Evolutionary conservation across 2,329 filamentous ascomycete species (phyloP).

Genomic region (Alternaria longipes): DNA sequence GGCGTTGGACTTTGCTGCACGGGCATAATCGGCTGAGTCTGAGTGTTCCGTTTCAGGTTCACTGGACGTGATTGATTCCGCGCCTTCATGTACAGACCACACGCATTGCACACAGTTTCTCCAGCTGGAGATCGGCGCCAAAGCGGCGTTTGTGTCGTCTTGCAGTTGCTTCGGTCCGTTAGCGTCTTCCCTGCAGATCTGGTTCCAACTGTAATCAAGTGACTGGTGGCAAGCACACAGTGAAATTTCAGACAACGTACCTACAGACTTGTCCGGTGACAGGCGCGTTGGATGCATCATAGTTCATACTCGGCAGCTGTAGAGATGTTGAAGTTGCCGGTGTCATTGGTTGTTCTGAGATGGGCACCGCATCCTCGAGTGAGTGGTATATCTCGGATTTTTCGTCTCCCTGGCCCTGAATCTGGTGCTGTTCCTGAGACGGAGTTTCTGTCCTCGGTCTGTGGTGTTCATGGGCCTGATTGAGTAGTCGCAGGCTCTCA

Average conservation of each 20-base stretch:
- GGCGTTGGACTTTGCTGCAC: conserved; percentile 54
- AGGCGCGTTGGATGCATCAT: conserved; percentile 42
- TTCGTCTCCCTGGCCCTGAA: conserved; percentile 31
- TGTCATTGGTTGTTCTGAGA: conserved; percentile 34
- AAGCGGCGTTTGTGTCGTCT: conserved; percentile 89
- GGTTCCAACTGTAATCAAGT: conserved; percentile 11
- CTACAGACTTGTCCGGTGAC: conserved; percentile 75
- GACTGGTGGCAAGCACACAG: conserved; percentile 4
- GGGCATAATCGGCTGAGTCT: conserved; percentile 40
- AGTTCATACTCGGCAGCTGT: conserved; percentile 26
- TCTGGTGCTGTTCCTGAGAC: conserved; percentile 29
- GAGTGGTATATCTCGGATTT: conserved; percentile 51
- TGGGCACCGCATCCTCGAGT: conserved; percentile 50
- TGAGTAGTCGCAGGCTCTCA: conserved; percentile 55
- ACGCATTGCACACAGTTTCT: conserved; percentile 96
- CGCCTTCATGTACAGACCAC: conserved; percentile 92
- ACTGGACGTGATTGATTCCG: conserved; percentile 90
- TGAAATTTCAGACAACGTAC: conserved; percentile 55
- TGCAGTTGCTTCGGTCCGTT: conserved; percentile 77
- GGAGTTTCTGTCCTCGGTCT: conserved; percentile 29
- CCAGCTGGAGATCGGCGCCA: conserved; percentile 95
- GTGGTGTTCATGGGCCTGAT: conserved; percentile 54
- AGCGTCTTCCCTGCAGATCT: conserved; percentile 21
- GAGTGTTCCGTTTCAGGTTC: conserved; percentile 81
- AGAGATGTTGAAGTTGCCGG: conserved; percentile 34